These are phyloP conservation scores for Diaporthe nobilis DNA, from an alignment of 2,329 filamentous ascomycete species.

Conservation along the genomic window DNA sequence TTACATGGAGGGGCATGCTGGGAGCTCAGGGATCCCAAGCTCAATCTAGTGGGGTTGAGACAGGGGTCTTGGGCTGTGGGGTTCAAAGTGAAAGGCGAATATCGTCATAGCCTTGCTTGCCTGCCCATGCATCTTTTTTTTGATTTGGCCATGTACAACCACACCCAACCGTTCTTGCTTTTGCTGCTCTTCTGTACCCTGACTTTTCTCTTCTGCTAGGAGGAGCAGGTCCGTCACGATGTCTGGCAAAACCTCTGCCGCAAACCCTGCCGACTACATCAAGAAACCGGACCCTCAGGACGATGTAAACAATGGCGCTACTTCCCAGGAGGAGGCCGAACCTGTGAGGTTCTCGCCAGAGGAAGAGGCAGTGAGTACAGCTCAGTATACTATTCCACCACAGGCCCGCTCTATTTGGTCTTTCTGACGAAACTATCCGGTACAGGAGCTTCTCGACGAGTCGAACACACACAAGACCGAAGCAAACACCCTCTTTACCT, in stretches of 20 bases:
- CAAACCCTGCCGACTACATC: constrained; percentile 56
- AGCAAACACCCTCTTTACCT: constrained; percentile 85
- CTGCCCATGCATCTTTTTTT: neutral
- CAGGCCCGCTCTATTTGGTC: neutral
- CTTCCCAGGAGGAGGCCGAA: constrained; percentile 50
- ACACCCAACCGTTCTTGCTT: neutral
- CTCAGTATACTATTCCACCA: neutral
- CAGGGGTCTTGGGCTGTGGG: constrained; percentile 13
- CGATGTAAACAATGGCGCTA: constrained; percentile 40
- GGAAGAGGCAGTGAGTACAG: constrained; percentile 67
- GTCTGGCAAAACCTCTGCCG: constrained; percentile 50
- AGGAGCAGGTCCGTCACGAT: constrained; percentile 11
- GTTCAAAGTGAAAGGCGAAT: neutral
- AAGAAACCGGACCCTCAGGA: constrained; percentile 33
- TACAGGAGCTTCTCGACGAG: constrained; percentile 76
- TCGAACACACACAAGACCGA: constrained; percentile 80
- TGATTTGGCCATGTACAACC: neutral
- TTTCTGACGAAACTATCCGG: constrained; percentile 27
- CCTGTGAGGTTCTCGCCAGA: constrained; percentile 63
- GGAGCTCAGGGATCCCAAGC: constrained; percentile 15
- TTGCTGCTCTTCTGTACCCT: neutral
- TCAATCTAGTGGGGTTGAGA: constrained; percentile 20
- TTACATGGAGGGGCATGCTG: constrained; percentile 13
- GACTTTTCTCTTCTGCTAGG: constrained; percentile 5
- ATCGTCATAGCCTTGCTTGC: constrained; percentile 22